phyloP scores from a whole-genome alignment of 768 basidiomycete genomes.

The Candolleomyces aberdarensis region DNA sequence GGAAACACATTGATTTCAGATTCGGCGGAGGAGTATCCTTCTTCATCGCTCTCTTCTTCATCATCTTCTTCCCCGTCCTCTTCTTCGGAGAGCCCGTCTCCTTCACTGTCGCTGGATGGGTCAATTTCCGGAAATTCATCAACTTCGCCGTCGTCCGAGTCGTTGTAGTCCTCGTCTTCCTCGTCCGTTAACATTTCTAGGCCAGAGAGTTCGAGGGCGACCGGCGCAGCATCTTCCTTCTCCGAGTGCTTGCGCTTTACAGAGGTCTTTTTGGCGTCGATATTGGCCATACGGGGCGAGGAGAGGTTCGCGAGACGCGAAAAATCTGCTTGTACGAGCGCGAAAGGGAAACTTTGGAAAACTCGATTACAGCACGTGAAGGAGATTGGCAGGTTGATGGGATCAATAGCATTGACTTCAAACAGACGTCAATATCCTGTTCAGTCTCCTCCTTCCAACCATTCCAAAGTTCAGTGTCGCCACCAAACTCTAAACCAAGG shows the following conservation, averaged over 20 bases:
- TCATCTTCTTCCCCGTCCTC: conserved; percentile 39
- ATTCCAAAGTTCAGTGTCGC: neutral
- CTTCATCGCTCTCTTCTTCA: conserved; percentile 32
- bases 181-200: conserved; percentile 79
- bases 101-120: conserved; percentile 49
- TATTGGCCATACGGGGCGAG: conserved; percentile 28
- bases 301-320: neutral
- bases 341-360: conserved; percentile 4
- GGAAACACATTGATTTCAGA: conserved; percentile 57
- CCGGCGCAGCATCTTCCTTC: conserved; percentile 29
- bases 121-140: conserved; percentile 77
- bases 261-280: conserved; percentile 28
- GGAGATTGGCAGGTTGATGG: neutral
- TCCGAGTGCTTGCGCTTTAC: conserved; percentile 60
- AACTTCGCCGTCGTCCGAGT: conserved; percentile 54
- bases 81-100: conserved; percentile 36
- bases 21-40: conserved; percentile 40
- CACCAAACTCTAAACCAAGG: neutral
- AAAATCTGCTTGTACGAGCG: neutral
- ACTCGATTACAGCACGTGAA: neutral
- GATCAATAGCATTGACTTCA: conserved; percentile 19
- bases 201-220: conserved; percentile 36
- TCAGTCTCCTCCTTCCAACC: neutral
- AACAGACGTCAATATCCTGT: conserved; percentile 25
- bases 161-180: conserved; percentile 45